These are phyloP conservation scores for Albugo laibachii DNA, from an alignment of 352 stramenopile species.

Conservation along the genomic window DNA sequence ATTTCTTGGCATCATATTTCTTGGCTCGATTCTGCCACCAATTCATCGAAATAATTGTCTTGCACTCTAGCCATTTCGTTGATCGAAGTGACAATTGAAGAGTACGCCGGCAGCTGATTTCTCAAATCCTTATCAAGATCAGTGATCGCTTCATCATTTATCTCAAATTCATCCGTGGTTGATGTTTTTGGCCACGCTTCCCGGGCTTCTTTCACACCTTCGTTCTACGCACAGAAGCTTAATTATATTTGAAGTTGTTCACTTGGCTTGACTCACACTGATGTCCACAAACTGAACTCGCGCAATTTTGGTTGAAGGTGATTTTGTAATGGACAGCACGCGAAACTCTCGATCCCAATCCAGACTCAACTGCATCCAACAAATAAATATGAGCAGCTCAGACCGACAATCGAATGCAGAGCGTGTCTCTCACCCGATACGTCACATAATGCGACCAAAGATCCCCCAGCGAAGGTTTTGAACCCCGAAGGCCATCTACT, in stretches of 20 bases:
- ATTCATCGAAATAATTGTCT: background rate
- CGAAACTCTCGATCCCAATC: constrained; percentile 28
- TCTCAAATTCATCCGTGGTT: constrained; percentile 12
- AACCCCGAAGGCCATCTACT: too few species aligned
- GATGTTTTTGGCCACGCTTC: constrained; percentile 2
- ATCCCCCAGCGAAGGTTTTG: too few species aligned
- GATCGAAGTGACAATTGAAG: background rate
- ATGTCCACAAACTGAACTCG: constrained; percentile 37
- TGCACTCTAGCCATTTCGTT: background rate
- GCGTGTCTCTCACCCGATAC: too few species aligned
- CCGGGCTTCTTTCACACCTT: constrained; percentile 18
- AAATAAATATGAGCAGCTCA: constrained; percentile 1
- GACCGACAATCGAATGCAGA: background rate
- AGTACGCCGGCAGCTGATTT: background rate
- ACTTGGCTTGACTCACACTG: constrained; percentile 14
- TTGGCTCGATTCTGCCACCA: background rate
- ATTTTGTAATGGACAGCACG: constrained; percentile 42
- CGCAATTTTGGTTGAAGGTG: constrained; percentile 23
- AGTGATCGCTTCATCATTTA: constrained; percentile 33
- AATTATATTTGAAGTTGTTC: too few species aligned
- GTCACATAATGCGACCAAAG: too few species aligned
- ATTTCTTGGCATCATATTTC: background rate
- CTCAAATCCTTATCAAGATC: background rate
- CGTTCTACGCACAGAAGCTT: constrained; percentile 6
- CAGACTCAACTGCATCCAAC: constrained; percentile 28